Percentiles rank a stretch among this genome's conserved stretches.
phyloP scores from a whole-genome alignment of 305 asterid genomes.

The Solanum hybrid region DNA sequence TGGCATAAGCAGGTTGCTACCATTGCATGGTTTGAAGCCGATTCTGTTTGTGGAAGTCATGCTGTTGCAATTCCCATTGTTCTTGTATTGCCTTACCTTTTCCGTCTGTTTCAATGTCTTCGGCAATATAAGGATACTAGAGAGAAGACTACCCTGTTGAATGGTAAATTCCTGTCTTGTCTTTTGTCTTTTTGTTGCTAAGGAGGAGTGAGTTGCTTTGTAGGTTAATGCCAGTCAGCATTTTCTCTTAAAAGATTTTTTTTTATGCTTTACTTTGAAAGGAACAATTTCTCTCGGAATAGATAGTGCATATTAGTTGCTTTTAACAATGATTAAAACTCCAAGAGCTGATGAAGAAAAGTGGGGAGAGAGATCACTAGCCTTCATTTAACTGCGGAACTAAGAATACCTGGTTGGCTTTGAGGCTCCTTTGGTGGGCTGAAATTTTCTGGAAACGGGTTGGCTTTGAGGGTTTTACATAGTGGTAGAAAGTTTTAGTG shows the following conservation, averaged over 20 bases:
- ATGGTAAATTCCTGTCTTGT: conserved; percentile 43
- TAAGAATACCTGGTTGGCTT: not conserved
- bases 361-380: not conserved
- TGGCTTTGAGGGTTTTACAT: not conserved
- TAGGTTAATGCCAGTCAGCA: not conserved
- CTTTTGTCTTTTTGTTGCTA: not conserved
- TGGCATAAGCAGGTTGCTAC: conserved; percentile 81
- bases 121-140: conserved; percentile 88
- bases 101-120: conserved; percentile 94
- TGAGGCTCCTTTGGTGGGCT: not conserved
- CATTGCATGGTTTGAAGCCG: conserved; percentile 99
- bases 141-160: conserved; percentile 73
- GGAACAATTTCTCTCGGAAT: not conserved
- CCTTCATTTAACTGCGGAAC: not conserved
- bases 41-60: conserved; percentile 98
- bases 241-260: not conserved
- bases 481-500: not conserved
- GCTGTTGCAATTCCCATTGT: conserved; percentile 83
- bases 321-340: not conserved
- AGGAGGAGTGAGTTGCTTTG: not conserved
- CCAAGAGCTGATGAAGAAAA: not conserved
- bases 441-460: not conserved
- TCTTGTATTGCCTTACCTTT: conserved; percentile 88
- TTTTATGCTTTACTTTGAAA: not conserved
- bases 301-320: not conserved